These are phyloP conservation scores for Colletotrichum godetiae DNA, from an alignment of 2,329 filamentous ascomycete species.

Conservation along the genomic window DNA sequence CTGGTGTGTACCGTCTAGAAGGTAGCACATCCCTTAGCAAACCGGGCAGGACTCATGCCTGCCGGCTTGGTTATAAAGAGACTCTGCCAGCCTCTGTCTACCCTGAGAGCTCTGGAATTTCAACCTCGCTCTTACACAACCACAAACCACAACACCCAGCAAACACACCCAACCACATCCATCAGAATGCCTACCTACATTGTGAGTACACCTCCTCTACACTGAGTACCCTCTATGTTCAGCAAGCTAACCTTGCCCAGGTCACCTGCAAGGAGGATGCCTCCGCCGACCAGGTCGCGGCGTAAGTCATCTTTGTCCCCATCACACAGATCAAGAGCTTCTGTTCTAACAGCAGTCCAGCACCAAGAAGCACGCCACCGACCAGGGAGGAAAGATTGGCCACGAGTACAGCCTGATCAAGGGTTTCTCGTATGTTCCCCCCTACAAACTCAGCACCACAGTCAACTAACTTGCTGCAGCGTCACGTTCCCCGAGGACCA, in stretches of 20 bases:
- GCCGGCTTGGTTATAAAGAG: constrained; percentile 28
- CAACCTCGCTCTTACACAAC: constrained; percentile 9
- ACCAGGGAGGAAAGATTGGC: constrained; percentile 85
- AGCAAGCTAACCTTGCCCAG: constrained; percentile 56
- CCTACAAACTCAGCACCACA: background rate
- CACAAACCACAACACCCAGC: background rate
- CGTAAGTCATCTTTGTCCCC: constrained; percentile 57
- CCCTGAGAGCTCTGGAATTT: background rate
- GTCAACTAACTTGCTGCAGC: constrained; percentile 55
- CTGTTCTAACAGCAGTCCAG: constrained; percentile 53
- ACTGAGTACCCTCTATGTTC: background rate
- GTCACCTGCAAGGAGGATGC: constrained; percentile 83
- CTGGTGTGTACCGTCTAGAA: background rate
- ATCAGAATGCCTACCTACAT: constrained; percentile 67
- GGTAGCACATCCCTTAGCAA: constrained; percentile 1
- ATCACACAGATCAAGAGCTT: background rate
- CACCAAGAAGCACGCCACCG: constrained; percentile 79
- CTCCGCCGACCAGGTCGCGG: constrained; percentile 72
- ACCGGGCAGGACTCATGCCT: constrained; percentile 19
- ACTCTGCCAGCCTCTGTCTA: background rate
- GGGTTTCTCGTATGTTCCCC: constrained; percentile 81
- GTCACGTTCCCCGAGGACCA: constrained; percentile 78
- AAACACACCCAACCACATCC: constrained; percentile 5
- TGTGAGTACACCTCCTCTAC: constrained; percentile 47
- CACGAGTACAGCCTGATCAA: constrained; percentile 91